Evolutionary conservation across 441 rosid genomes (phyloP).

Genomic region (Omphalea diandra): DNA sequence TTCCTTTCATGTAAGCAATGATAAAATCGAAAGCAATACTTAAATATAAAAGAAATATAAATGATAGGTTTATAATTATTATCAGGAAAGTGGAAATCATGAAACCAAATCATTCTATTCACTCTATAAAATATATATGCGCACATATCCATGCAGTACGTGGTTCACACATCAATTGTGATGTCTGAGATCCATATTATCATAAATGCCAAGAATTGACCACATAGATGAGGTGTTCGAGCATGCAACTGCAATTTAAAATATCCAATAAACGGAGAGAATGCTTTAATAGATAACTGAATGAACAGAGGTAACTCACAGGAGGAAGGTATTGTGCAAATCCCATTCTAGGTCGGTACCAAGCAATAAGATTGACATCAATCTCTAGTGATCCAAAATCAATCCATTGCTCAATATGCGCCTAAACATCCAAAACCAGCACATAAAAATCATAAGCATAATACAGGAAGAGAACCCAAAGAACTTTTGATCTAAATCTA

Average conservation of each 20-base stretch:
- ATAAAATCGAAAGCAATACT: background rate
- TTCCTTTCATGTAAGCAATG: background rate
- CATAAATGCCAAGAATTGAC: no score
- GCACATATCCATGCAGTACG: background rate
- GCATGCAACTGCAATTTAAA: no score
- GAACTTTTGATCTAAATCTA: no score
- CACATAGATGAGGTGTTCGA: no score
- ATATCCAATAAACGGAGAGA: no score
- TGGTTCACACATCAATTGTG: no score
- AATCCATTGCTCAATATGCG: constrained; percentile 87
- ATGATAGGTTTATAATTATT: no score
- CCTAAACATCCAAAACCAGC: constrained; percentile 47
- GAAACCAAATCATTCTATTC: background rate
- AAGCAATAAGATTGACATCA: constrained; percentile 49
- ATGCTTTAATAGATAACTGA: background rate
- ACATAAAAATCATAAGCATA: constrained; percentile 2
- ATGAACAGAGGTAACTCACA: constrained; percentile 35
- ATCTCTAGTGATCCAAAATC: constrained; percentile 77
- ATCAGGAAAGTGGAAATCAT: no score
- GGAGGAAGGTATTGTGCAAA: constrained; percentile 49
- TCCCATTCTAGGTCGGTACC: constrained; percentile 66
- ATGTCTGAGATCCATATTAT: no score
- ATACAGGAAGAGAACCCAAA: background rate
- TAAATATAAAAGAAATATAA: background rate
- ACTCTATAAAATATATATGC: background rate